Conservation (phyloP, 345 rosid genomes). For the Ricinus communis region DNA sequence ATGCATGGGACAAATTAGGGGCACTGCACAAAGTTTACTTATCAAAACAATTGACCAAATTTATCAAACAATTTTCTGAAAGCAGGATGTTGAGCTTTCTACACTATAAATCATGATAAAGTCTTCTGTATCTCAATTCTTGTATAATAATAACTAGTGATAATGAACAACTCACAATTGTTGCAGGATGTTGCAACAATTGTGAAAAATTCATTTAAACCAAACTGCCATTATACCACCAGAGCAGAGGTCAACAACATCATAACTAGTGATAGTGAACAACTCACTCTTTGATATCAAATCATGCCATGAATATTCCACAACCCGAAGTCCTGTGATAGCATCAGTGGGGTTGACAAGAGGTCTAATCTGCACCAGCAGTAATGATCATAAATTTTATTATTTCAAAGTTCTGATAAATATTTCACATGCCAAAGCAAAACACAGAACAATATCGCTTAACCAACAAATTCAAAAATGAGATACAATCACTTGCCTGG, state of each 20-base stretch:
- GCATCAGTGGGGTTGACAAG: conserved; percentile 69
- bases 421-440: not conserved
- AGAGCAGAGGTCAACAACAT: not conserved
- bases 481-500: conserved; percentile 60
- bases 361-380: conserved; percentile 74
- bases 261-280: not conserved
- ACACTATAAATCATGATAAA: not conserved
- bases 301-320: conserved; percentile 94
- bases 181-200: too few species aligned
- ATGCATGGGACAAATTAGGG: too few species aligned
- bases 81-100: not conserved
- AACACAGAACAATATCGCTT: not conserved
- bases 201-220: not conserved
- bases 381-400: conserved; percentile 17
- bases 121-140: not conserved
- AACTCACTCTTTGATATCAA: conserved; percentile 76
- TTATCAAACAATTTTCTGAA: not conserved
- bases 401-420: not conserved
- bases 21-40: too few species aligned
- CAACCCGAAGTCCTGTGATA: conserved; percentile 43
- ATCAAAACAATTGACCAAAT: not conserved
- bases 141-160: too few species aligned
- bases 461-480: conserved; percentile 16
- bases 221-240: not conserved
- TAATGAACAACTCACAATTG: too few species aligned